Base-by-base conservation (phyloP, 495 filamentous ascomycete species). In the Rhypophila decipiens region DNA sequence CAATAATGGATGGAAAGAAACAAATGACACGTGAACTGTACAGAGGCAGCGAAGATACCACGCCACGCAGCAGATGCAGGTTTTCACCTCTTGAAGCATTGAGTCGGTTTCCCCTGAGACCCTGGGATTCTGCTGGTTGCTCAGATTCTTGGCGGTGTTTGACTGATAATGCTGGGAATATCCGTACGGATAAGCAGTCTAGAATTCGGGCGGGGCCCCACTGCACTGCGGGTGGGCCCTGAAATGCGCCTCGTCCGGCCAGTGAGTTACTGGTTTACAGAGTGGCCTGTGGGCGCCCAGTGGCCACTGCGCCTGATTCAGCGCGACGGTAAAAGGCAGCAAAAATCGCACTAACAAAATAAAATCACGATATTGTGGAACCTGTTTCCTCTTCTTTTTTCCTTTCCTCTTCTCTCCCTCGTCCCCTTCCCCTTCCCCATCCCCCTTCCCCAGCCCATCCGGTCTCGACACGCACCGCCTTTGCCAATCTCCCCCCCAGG, bases 381-480 rank as follows among this genome's bases (percentile, higher is more conserved):
- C 56, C 44, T 17, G 11, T 10, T 15, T 40, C 20, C 38, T 24
- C 29, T 35, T 41, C 20, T 40, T 13, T 27, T 43, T 31, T 43
- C 42, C 33, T 44, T 23, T 40, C 40, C 29, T 44, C 35, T 39
- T 36, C 47, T 22, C 50, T 51, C 53, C 42, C 47, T 39, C 41
- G 34, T 42, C 40, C 27, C 31, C 35, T 46, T 41, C 43, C 34
- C 46, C 43, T 49, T 42, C 40, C 44, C 19, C 13, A 21, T 40
- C 19, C 38, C 38, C 42, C 47, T 34, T 43, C 39, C 47, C 29
- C 46, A 39, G 50, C 56, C 53, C 47, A 49, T 27, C 42, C 47
- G 49, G 53, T 52, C 46, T 42, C 58, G 51, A 46, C 58, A 56
- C 62, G 62, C 62, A 61, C 62, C 62, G 62, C 62, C 62, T 63